Evolutionary conservation across 106 monocot species (phyloP).

Genomic region (Acanthochlamys bracteata): DNA sequence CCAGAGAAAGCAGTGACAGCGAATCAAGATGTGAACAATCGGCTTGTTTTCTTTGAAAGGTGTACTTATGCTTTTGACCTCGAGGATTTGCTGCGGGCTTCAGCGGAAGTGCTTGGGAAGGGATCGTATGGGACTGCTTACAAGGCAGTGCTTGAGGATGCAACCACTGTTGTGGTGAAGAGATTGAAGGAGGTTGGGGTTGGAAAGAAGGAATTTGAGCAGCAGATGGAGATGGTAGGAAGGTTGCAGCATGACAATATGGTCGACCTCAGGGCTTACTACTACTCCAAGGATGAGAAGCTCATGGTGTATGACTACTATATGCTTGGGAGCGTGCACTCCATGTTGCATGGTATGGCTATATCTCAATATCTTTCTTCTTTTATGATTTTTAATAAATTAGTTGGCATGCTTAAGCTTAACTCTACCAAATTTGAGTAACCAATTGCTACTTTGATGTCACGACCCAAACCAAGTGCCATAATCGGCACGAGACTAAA

Average conservation of each 20-base stretch:
- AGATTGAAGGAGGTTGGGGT: slow-evolving; percentile 78
- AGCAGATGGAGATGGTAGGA: slow-evolving; percentile 83
- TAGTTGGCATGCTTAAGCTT: too few species aligned
- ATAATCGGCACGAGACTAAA: too few species aligned
- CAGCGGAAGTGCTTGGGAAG: slow-evolving; percentile 84
- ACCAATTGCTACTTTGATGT: too few species aligned
- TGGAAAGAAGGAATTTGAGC: slow-evolving; percentile 79
- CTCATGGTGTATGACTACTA: slow-evolving; percentile 66
- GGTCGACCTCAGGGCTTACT: slow-evolving; percentile 65
- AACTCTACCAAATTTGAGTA: too few species aligned
- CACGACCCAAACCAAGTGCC: too few species aligned
- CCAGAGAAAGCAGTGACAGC: slow-evolving; percentile 47
- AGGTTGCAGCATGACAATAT: slow-evolving; percentile 63
- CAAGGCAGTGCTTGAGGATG: slow-evolving; percentile 74
- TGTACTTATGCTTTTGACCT: slow-evolving; percentile 61
- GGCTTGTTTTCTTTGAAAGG: slow-evolving; percentile 71
- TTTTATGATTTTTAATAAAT: background rate
- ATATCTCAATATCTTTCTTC: background rate
- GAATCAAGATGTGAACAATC: slow-evolving; percentile 39
- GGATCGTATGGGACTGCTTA: slow-evolving; percentile 77
- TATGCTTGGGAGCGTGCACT: slow-evolving; percentile 52
- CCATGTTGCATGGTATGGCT: slow-evolving; percentile 61
- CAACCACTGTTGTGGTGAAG: slow-evolving; percentile 81
- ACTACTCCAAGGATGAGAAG: slow-evolving; percentile 94
- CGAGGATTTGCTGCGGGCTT: slow-evolving; percentile 73